A percentile compares a stretch with the other conserved stretches of the same genome.
phyloP scores from a whole-genome alignment of 2,329 filamentous ascomycete genomes.

The Neofusicoccum sp. region DNA sequence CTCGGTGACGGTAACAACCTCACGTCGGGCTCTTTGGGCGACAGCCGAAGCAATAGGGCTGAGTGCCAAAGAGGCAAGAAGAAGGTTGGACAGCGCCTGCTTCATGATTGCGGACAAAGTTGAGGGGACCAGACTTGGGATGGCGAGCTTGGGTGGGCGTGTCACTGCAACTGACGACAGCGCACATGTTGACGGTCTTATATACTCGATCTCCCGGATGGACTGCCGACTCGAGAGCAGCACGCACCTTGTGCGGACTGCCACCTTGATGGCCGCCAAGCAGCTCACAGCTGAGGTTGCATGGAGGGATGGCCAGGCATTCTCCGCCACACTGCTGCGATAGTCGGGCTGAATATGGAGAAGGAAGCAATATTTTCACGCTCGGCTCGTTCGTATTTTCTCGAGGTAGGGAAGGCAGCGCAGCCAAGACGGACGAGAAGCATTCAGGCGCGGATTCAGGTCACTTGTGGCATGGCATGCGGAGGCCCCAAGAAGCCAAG shows the following conservation, averaged over 20 bases:
- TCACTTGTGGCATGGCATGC: slow-evolving; percentile 6
- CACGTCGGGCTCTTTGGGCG: not conserved
- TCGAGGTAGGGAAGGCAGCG: not conserved
- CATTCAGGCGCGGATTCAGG: not conserved
- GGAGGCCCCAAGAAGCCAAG: slow-evolving; percentile 13
- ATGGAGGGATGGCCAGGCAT: not conserved
- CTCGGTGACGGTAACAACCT: slow-evolving; percentile 22
- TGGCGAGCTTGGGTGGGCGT: too few relatives aligned
- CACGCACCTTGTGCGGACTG: not conserved
- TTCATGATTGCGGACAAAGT: not conserved
- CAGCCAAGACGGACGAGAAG: not conserved
- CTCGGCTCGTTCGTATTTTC: not conserved
- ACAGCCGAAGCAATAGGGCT: not conserved
- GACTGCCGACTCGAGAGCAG: not conserved
- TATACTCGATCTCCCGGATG: not conserved
- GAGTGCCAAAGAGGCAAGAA: not conserved
- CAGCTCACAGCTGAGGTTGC: not conserved
- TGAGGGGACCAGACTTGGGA: not conserved
- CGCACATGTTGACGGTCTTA: not conserved
- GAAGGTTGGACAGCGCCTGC: not conserved
- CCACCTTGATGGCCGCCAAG: slow-evolving; percentile 11
- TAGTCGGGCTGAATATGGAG: not conserved
- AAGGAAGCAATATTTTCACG: not conserved
- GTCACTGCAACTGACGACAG: not conserved
- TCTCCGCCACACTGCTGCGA: not conserved